phyloP scores from a whole-genome alignment of 1,284 basidiomycete genomes.

The Cutaneotrichosporon mucoides region DNA sequence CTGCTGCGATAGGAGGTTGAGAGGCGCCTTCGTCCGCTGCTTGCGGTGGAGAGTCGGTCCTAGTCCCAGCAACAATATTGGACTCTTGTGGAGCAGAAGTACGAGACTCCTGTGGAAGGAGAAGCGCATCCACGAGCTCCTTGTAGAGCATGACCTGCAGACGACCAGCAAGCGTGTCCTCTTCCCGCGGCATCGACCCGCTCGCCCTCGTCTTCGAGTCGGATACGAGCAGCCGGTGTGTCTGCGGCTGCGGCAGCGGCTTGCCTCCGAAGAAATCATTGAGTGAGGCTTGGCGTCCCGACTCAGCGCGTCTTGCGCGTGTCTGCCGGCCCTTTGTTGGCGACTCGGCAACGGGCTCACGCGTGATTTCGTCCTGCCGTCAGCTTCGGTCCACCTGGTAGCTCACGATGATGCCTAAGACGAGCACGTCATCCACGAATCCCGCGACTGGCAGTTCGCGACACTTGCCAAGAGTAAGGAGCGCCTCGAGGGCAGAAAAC shows the following conservation, averaged over 20 bases:
- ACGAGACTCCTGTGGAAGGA: no score
- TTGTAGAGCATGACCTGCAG: slow-evolving; percentile 81
- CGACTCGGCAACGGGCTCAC: slow-evolving; percentile 35
- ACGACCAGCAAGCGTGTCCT: slow-evolving; percentile 62
- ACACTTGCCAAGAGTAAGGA: slow-evolving; percentile 54
- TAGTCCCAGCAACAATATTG: no score
- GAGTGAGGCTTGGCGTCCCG: slow-evolving; percentile 11
- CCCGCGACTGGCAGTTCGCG: slow-evolving; percentile 72
- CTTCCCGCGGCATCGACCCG: slow-evolving; percentile 57
- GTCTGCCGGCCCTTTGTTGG: background rate
- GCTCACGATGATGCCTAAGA: no score
- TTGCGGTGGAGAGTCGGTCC: no score
- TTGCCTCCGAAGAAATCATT: slow-evolving; percentile 22
- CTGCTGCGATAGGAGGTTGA: background rate
- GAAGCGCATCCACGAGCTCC: slow-evolving; percentile 58
- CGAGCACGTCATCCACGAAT: slow-evolving; percentile 56
- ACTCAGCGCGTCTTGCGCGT: background rate
- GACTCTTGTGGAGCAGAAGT: no score
- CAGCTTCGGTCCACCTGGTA: no score
- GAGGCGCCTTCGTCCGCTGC: no score
- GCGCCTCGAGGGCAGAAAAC: slow-evolving; percentile 56
- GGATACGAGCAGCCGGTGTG: slow-evolving; percentile 55
- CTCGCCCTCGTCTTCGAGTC: slow-evolving; percentile 72
- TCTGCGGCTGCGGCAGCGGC: slow-evolving; percentile 18
- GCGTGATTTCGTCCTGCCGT: slow-evolving; percentile 56